Percentiles rank a stretch among this genome's conserved stretches.
Conservation (phyloP, 257 asterid species). For the Nicotiana tomentosiformis region DNA sequence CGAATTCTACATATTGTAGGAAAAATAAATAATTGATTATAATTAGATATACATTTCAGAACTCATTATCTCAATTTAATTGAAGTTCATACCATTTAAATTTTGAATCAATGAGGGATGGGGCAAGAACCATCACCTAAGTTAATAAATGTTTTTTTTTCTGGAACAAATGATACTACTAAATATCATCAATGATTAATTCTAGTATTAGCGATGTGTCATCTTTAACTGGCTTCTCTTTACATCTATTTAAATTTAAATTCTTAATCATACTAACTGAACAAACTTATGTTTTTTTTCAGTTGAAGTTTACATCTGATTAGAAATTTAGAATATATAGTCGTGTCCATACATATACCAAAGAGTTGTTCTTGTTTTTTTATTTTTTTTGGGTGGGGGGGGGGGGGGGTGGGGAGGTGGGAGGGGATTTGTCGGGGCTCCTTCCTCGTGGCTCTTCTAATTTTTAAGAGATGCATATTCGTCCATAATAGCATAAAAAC, state of each 20-base stretch:
- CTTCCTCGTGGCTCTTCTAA: background rate
- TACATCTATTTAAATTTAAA: background rate
- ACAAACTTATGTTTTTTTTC: background rate
- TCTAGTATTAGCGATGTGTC: background rate
- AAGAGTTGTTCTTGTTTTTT: background rate
- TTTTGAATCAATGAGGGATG: too few species aligned
- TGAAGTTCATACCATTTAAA: too few species aligned
- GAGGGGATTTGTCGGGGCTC: too few species aligned
- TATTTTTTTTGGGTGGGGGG: accelerated
- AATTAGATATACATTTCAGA: too few species aligned
- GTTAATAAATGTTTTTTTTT: too few species aligned
- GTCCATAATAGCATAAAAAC: background rate
- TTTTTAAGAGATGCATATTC: background rate
- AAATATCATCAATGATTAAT: background rate
- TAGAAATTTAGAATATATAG: background rate
- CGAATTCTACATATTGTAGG: too few species aligned
- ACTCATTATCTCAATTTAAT: too few species aligned
- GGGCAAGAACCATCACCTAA: too few species aligned
- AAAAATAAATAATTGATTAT: too few species aligned
- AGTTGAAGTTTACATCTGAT: background rate
- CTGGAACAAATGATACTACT: background rate
- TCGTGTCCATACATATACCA: background rate
- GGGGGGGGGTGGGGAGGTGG: too few species aligned
- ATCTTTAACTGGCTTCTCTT: background rate
- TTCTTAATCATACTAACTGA: background rate